Base-by-base conservation (phyloP, 2,329 filamentous ascomycete species). In the Stemphylium beticola region DNA sequence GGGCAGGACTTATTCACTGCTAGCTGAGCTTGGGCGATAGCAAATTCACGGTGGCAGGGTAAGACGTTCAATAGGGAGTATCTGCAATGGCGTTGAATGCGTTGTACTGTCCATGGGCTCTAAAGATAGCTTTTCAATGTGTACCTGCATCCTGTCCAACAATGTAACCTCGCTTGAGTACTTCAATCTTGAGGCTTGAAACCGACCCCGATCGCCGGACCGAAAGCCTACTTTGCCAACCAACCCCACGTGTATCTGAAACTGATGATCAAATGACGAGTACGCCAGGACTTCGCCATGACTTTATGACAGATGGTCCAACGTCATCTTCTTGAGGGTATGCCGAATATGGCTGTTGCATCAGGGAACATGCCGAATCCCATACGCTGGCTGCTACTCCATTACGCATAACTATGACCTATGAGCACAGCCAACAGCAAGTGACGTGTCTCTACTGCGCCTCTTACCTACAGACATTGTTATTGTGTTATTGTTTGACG, bases 131-230 rank as follows among this genome's bases (percentile, higher is more conserved):
- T 29, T 29, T 29, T 10, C 10, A 7, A 32, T 18, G 18, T 29
- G 46, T 54, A 46, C 53, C 47, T 57, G 56, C 55, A 45, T 55
- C 5, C n/a, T 49, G 24, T 48, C 34, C 31, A 15, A 31, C n/a
- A 34, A 14, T 46, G 34, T 9, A 24, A 33, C 15, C 31, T 46
- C 22, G 22, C 22, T 11, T 46, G 20, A n/a, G 24, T 43, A 45
- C 38, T 37, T 48, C 29, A 38, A 18, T 31, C 22, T 44, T 22
- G 26, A 42, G 41, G 36, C 29, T n/a, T 29, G 22, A 29, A 29
- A 11, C 10, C 26, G 26, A 8, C 26, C 10, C 26, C 26, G 20
- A 43, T n/a, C 34, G 24, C 32, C 44, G 49, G 53, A 22, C 50
- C 48, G 55, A 51, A 32, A 53, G 33, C 41, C 46, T 31, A 17